Evolutionary conservation across 2,329 filamentous ascomycete genomes (phyloP), one percentile per base, ranked within the genome.

Genomic region (Clarireedia monteithiana): DNA sequence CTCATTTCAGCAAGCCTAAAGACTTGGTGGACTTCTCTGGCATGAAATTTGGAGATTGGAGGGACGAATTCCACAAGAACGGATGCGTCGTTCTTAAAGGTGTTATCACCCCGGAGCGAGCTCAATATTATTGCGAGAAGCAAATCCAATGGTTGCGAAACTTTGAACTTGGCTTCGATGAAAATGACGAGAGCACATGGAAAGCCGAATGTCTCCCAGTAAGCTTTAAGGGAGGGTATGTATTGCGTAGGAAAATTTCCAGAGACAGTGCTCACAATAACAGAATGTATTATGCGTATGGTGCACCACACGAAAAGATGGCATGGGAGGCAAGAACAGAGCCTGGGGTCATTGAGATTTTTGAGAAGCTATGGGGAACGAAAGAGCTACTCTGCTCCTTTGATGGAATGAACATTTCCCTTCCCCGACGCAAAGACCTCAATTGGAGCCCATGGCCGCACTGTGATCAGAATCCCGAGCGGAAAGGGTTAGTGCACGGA

Each of bases 351-450:
- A 61, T 73, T 3, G 64, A 60, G 0, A 66, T 67, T 1, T 76
- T 75, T 49, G 69, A 69, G 36, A 71, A 69, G 55, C 62, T 75
- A 3, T 75, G 71, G 57, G 67, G 67, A 5, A 72, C 71, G 14
- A 60, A 73, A 27, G 69, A 76, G 42, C 62, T 76, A 12, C 68
- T 75, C 48, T 73, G 74, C 2, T 74, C 72, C 0, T 77, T 76
- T 57, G 74, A 76, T 57, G 69, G 68, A 3, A 60, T 75, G 44
- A 75, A 76, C 58, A 69, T 74, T 50, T 68, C 69, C 2, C 70
- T 72, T 46, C 67, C 68, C 26, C 69, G 69, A 42, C 42, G 17
- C 39, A 46, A 39, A 14, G 38, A 55, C 26, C n/a, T 50, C 40
- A 9, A 56, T 42, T 44, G 40, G 40, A 44, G n/a, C 40, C 70